Evolutionary conservation across 257 asterid species (phyloP).

Genomic region (Solanum piurae): DNA sequence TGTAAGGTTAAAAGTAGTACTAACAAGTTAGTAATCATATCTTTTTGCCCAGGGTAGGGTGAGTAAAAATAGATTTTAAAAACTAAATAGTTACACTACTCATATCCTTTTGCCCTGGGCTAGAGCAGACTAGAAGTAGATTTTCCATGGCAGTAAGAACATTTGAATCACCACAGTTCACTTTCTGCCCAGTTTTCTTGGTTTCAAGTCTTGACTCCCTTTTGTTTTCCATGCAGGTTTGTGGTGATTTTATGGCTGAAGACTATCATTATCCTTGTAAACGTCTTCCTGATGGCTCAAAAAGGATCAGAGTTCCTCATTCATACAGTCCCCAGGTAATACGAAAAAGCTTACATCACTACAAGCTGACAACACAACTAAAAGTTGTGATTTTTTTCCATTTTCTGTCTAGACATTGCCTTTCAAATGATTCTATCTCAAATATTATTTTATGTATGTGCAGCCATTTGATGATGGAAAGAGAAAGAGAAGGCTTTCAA

Average conservation of each 20-base stretch:
- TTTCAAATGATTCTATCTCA: background rate
- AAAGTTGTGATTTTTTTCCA: background rate
- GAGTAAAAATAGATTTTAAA: background rate
- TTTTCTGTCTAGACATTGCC: background rate
- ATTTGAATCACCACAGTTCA: background rate
- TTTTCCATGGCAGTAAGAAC: background rate
- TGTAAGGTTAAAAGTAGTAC: background rate
- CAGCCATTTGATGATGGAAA: constrained; percentile 45
- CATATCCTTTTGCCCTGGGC: background rate
- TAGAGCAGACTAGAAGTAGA: background rate
- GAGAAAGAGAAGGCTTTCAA: constrained; percentile 29
- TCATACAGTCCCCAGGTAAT: constrained; percentile 62
- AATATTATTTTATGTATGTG: background rate
- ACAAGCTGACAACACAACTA: background rate
- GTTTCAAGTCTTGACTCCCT: background rate
- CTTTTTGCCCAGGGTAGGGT: background rate
- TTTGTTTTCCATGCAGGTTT: constrained; percentile 34
- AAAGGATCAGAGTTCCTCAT: constrained; percentile 61
- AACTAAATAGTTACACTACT: background rate
- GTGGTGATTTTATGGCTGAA: constrained; percentile 12
- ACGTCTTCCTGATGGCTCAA: constrained; percentile 94
- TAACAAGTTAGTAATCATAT: background rate
- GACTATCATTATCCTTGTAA: constrained; percentile 40
- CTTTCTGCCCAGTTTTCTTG: background rate
- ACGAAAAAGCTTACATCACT: background rate